A percentile compares a stretch with the other conserved stretches of the same genome.
These are phyloP conservation scores for Penstemon eatonii DNA, from an alignment of 257 asterid species.

Conservation along the genomic window DNA sequence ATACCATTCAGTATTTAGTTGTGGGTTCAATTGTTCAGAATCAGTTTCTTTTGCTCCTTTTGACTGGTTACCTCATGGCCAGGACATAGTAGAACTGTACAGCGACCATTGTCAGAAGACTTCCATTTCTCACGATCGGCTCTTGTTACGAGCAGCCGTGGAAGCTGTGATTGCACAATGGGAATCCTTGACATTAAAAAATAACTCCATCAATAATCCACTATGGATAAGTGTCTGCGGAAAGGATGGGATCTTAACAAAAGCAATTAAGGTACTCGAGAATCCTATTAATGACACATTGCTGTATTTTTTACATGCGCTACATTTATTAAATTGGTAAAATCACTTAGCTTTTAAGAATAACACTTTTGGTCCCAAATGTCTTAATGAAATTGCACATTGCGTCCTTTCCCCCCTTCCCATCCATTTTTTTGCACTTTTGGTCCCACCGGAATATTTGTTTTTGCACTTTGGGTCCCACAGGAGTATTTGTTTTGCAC, in stretches of 20 bases:
- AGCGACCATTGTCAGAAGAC: constrained; percentile 52
- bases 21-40: constrained; percentile 84
- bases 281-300: no score
- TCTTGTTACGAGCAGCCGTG: constrained; percentile 67
- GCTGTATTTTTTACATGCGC: no score
- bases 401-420: no score
- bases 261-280: constrained; percentile 58
- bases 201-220: constrained; percentile 23
- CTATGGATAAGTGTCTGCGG: constrained; percentile 48
- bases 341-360: no score
- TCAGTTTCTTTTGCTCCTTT: constrained; percentile 71
- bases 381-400: no score
- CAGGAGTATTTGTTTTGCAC: no score
- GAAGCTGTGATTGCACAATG: constrained; percentile 56
- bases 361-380: no score
- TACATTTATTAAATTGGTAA: no score
- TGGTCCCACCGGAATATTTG: no score
- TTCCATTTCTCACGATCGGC: constrained; percentile 66
- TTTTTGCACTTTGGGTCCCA: no score
- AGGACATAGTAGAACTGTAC: constrained; percentile 54
- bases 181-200: constrained; percentile 38
- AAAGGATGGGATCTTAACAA: constrained; percentile 58
- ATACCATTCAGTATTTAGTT: constrained; percentile 62
- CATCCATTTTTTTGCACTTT: no score
- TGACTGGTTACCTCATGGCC: constrained; percentile 88